A percentile compares a stretch with the other conserved stretches of the same genome.
These are phyloP conservation scores for Russula foetens DNA, from an alignment of 768 basidiomycete species.

Conservation along the genomic window DNA sequence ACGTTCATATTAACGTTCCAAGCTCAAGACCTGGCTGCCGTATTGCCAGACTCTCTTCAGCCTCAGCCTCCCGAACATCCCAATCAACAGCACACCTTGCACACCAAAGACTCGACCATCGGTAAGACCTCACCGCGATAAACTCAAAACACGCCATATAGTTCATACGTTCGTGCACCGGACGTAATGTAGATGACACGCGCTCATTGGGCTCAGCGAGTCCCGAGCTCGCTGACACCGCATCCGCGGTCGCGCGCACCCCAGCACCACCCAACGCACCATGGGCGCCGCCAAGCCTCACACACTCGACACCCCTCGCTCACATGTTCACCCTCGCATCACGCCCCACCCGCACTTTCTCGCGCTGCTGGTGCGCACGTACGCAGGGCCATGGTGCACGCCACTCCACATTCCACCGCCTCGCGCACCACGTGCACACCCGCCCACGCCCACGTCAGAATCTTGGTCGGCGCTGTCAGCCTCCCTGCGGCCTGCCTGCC, in stretches of 20 bases:
- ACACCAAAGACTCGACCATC: neutral
- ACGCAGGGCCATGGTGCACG: neutral
- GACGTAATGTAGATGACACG: neutral
- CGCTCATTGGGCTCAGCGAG: neutral
- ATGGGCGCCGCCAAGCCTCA: neutral
- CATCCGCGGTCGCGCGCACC: neutral
- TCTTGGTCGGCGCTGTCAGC: conserved; percentile 5
- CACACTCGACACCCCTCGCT: neutral
- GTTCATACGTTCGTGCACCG: neutral
- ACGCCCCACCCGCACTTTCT: conserved; percentile 5
- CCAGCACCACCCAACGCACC: neutral
- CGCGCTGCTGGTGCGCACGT: conserved; percentile 4
- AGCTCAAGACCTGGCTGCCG: no score
- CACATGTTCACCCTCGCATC: neutral
- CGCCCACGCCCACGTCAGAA: conserved; percentile 11
- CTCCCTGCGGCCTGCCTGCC: neutral
- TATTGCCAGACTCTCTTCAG: neutral
- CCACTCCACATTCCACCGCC: conserved; percentile 16
- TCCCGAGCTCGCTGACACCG: neutral
- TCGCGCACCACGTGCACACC: conserved; percentile 19
- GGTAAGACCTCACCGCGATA: neutral
- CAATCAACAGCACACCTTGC: conserved; percentile 3
- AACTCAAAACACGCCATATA: neutral
- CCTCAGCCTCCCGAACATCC: conserved; percentile 4
- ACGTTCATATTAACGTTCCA: no score